phyloP scores from a whole-genome alignment of 176 grass and related monocot genomes.

The Aegilops tauschii region DNA sequence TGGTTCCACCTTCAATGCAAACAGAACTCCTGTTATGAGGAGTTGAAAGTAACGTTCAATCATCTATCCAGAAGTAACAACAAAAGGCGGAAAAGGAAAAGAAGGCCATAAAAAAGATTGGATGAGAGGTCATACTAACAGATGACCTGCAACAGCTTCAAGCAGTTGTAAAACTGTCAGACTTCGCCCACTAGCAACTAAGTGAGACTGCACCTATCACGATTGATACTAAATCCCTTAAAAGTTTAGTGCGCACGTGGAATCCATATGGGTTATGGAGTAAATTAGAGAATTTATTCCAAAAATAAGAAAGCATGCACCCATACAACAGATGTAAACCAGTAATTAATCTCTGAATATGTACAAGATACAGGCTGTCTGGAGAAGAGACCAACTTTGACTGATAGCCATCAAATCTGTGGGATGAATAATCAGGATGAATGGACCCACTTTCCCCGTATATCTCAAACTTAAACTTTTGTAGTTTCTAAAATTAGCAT shows the following conservation, averaged over 20 bases:
- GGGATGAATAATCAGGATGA: background rate
- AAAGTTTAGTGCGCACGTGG: background rate
- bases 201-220: background rate
- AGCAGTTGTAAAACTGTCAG: background rate
- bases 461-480: slow-evolving; percentile 6
- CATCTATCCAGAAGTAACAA: slow-evolving; percentile 14
- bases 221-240: background rate
- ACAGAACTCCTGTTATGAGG: background rate
- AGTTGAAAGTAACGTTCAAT: background rate
- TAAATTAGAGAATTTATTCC: background rate
- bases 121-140: background rate
- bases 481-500: background rate
- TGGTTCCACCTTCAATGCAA: background rate
- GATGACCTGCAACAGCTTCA: background rate
- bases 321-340: background rate
- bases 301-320: background rate
- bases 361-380: background rate
- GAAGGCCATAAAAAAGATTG: background rate
- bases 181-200: background rate
- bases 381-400: background rate
- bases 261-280: background rate
- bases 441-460: background rate
- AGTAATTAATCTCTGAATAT: background rate
- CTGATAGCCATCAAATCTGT: background rate
- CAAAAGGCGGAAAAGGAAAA: background rate